A percentile compares a stretch with the other conserved stretches of the same genome.
These are phyloP conservation scores for Globisporangium canariense DNA, from an alignment of 352 stramenopile genomes.

Conservation along the genomic window DNA sequence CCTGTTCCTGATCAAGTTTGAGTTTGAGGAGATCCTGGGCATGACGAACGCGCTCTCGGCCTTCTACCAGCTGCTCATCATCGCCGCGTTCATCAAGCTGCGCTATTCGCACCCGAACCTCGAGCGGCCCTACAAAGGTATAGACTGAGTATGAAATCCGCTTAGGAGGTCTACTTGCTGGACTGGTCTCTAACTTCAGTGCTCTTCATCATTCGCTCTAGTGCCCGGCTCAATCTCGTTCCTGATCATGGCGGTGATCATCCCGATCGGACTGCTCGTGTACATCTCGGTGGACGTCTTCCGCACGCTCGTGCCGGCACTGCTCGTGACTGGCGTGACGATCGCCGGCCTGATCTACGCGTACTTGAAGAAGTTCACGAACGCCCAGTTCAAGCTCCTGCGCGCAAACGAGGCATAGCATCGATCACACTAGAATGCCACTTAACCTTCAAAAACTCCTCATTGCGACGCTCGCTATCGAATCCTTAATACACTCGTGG, in stretches of 20 bases:
- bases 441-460: too few relatives aligned
- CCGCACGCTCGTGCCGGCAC: constrained; percentile 32
- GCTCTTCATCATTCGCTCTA: background rate
- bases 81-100: constrained; percentile 88
- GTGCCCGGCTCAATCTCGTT: constrained; percentile 31
- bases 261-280: constrained; percentile 34
- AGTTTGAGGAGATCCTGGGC: constrained; percentile 76
- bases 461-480: too few relatives aligned
- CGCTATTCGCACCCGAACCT: constrained; percentile 48
- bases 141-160: too few relatives aligned
- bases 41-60: constrained; percentile 91
- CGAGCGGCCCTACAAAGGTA: constrained; percentile 32
- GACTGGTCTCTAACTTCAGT: background rate
- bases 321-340: constrained; percentile 37
- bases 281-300: constrained; percentile 53
- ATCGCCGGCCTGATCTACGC: constrained; percentile 36
- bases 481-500: too few relatives aligned
- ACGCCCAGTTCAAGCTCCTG: constrained; percentile 31
- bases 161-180: too few relatives aligned
- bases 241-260: constrained; percentile 28
- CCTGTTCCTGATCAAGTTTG: constrained; percentile 46
- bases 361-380: constrained; percentile 42
- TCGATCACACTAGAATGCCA: background rate
- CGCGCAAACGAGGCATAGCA: constrained; percentile 18
- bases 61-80: constrained; percentile 83